Evolutionary conservation across 2,329 filamentous ascomycete genomes (phyloP), one percentile per base, ranked within the genome.

Genomic region (Fusarium goolgardi): DNA sequence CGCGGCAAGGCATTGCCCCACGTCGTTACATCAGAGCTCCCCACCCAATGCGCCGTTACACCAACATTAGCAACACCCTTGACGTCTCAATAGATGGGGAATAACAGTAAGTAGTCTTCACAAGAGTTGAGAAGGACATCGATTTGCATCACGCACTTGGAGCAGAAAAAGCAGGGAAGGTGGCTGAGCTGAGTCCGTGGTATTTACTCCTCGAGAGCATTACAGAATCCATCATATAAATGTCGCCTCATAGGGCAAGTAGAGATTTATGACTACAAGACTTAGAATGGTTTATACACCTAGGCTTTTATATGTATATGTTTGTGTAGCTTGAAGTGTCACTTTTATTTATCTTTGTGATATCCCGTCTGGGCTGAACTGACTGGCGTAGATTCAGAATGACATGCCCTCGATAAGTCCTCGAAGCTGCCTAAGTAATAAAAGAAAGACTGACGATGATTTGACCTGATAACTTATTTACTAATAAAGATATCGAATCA

Each of bases 1-100:
- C 69, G 67, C 71, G 67, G 62, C 43, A 32, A 55, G 55, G 34
- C 40, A 27, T 34, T 59, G 60, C 71, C 71, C 71, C 71, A 72
- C 71, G 71, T 59, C 20, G 64, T 69, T 71, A 66, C 70, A 67
- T 72, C 70, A 72, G 60, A 65, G 40, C 63, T 63, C 68, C n/a
- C 63, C 67, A 70, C 67, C 55, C 35, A 23, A 35, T 40, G 23
- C n/a, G 21, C 21, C 16, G 44, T 20, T 46, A 32, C 47, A 39
- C 35, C 21, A 49, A 35, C 21, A 35, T 49, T 25, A 11, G 12
- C 34, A 25, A 39, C 23, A 39, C 23, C 47, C 32, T 51, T 20
- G 32, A n/a, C 8, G 13, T 37, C 23, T 49, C 5, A n/a, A 40
- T 29, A n/a, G 16, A 15, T 16, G 21, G 23, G 7, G 25, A 39